Conservation (phyloP, 768 basidiomycete species). For the Leccinum truebloodii region DNA sequence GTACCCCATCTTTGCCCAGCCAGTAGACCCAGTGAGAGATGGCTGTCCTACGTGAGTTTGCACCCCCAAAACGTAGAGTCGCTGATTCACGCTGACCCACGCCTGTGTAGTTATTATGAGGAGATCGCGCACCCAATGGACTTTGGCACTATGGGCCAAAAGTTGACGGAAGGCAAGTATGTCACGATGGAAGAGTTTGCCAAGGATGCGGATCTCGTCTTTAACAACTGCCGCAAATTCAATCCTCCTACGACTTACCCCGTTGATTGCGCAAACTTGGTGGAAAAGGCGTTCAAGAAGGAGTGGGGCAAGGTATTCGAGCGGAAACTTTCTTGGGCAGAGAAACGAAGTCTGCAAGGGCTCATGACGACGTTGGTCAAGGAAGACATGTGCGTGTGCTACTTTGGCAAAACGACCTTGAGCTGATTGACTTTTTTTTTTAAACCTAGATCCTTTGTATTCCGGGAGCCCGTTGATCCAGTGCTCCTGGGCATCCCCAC, state of each 20-base stretch:
- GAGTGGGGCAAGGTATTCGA: constrained; percentile 84
- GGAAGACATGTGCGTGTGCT: constrained; percentile 60
- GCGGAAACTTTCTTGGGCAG: constrained; percentile 69
- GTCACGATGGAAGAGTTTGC: constrained; percentile 79
- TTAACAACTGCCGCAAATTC: constrained; percentile 90
- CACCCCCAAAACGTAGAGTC: not conserved
- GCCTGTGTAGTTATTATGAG: constrained; percentile 72
- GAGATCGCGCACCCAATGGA: constrained; percentile 96
- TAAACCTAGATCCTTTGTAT: constrained; percentile 63
- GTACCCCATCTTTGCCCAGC: constrained; percentile 69
- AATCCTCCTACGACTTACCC: constrained; percentile 84
- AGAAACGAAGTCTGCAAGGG: constrained; percentile 76
- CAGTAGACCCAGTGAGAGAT: constrained; percentile 81
- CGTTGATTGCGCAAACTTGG: constrained; percentile 62
- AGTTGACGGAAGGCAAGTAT: constrained; percentile 70
- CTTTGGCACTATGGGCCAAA: constrained; percentile 75
- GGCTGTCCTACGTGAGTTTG: constrained; percentile 86
- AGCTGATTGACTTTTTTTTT: constrained; percentile 1
- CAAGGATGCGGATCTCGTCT: constrained; percentile 78
- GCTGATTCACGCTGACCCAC: not conserved
- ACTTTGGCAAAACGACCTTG: too few relatives aligned
- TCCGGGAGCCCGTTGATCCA: constrained; percentile 89
- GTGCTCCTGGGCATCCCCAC: constrained; percentile 78
- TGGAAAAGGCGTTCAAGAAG: constrained; percentile 76
- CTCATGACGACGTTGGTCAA: constrained; percentile 68